Base-by-base conservation (phyloP, 2,329 filamentous ascomycete species). In the Fusarium lyarnte region DNA sequence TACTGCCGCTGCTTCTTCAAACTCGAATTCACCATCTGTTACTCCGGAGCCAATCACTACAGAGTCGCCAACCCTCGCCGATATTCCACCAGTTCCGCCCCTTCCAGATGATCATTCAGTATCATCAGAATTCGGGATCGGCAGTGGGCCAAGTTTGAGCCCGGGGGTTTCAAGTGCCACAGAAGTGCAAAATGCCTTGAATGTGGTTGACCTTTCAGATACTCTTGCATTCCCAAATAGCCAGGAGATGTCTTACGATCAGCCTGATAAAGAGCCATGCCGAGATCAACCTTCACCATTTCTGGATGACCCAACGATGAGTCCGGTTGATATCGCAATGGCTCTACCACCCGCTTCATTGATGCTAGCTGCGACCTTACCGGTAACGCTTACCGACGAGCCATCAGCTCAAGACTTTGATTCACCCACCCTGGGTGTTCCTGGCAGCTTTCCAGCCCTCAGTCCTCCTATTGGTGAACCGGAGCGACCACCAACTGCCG, bases 371-470 rank as follows among this genome's bases (percentile, higher is more conserved):
- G 46, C 46, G 35, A 70, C 62, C 57, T 59, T 67, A 25, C 65
- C 63, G 47, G 51, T 61, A 54, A 69, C 68, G 12, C 65, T 64
- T 42, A 55, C 53, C 38, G 49, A 47, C 33, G 57, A 73, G 25
- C 39, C 70, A 19, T 43, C 66, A n/a, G 41, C 51, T 46, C 72
- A 66, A 33, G 73, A 73, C 36, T 72, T 83, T 51, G 91, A 92
- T 75, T 93, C 91, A 33, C 91, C 91, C 13, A 89, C 89, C 5
- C 81, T 94, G 21, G 91, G 89, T 10, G 87, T 93, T 66, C 91
- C 91, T 8, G 90, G 91, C 14, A 87, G 87, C 75, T 90, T 92
- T 77, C 86, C 88, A 58, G 79, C 81, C 33, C 73, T 80, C 42
- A 84, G 76, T 29, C 82, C 82, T 49, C 77, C 80, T 5, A 70